Base-by-base conservation (phyloP, 495 filamentous ascomycete species). In the Xylaria palmicola region DNA sequence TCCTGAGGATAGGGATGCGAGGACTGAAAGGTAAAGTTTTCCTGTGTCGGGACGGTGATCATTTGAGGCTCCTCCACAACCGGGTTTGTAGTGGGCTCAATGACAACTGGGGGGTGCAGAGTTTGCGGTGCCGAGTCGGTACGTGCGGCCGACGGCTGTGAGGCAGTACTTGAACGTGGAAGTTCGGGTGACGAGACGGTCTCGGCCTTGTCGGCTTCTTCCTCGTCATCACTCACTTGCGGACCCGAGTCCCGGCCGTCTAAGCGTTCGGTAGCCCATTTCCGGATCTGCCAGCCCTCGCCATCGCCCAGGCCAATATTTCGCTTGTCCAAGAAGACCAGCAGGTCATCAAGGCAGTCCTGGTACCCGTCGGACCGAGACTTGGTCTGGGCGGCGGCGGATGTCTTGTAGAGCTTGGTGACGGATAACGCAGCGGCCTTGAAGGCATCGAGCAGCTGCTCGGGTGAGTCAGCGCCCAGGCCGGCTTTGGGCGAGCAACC, bases 361-460 rank as follows among this genome's bases (percentile, higher is more conserved):
- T 97, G 92, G 66, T 97, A 98, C 5, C 95, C 95, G 39, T 89
- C 85, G 9, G 82, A 76, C 22, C 87, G 85, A 17, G 92, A 82
- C 62, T 88, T 86, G n/a, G 85, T 79, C 65, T 90, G 86, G 20
- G 91, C 88, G 54, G 84, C 79, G 2, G 88, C 88, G 15, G 93
- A 92, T 53, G 87, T 90, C 73, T 96, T 97, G 77, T 97, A 98
- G 29, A 99, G 87, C 63, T 92, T 93, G 47, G 95, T 98, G 53
- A 98, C 93, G 3, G 95, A 96, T 20, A 97, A 80, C 13, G 95
- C 95, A 22, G 95, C 95, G 37, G 88, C 83, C 71, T 90, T 93
- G 82, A 99, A 99, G 54, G 90, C 86, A 53, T 92, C 88, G 47
- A 96, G 83, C 40, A 97, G 85, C 68, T 94, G 83, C 70, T 92